Evolutionary conservation across 2,329 filamentous ascomycete genomes (phyloP).

Genomic region (Ceratocystis cacaofunesta): DNA sequence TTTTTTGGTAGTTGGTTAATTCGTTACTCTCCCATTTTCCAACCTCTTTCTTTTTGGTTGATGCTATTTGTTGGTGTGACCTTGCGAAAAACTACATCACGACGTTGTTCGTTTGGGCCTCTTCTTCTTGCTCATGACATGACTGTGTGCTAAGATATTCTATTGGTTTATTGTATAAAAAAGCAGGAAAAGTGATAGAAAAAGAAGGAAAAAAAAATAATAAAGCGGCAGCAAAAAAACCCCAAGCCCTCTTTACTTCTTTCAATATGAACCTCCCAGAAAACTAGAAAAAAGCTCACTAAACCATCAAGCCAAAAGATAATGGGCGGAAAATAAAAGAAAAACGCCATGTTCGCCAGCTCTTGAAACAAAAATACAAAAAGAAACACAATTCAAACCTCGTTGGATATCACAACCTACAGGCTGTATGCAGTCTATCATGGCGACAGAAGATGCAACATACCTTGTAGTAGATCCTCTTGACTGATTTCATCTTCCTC

Average conservation of each 20-base stretch:
- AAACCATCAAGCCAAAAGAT: background rate
- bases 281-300: background rate
- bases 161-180: background rate
- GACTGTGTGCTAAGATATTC: too few relatives aligned
- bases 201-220: background rate
- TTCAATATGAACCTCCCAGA: background rate
- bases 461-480: too few relatives aligned
- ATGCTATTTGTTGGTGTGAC: background rate
- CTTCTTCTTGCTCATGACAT: background rate
- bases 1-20: background rate
- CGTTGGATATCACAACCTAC: background rate
- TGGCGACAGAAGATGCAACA: too few relatives aligned
- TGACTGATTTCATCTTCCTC: background rate
- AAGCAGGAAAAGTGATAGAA: background rate
- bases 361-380: background rate
- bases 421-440: background rate
- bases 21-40: background rate
- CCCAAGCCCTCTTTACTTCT: background rate
- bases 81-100: background rate
- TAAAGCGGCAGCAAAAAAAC: background rate
- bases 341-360: conserved; percentile 4
- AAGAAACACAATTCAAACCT: conserved; percentile 2
- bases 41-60: background rate
- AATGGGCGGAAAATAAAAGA: background rate
- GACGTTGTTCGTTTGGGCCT: background rate